These are phyloP conservation scores for Neurospora sp. DNA, from an alignment of 2,329 filamentous ascomycete genomes.

Conservation along the genomic window DNA sequence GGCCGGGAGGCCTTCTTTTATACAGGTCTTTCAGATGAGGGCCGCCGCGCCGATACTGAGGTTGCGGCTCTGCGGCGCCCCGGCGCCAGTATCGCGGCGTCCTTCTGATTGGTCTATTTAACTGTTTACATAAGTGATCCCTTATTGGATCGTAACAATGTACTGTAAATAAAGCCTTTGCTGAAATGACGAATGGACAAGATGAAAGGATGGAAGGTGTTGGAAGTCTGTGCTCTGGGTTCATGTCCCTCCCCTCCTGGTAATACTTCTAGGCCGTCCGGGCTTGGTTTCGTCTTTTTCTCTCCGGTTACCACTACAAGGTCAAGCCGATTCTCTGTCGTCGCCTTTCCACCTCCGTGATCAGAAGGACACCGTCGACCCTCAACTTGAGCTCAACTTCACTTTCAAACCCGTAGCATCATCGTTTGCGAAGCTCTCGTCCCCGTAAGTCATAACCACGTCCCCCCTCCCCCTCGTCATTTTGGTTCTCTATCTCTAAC, in stretches of 20 bases:
- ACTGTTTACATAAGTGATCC: too few relatives aligned
- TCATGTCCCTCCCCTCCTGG: neutral
- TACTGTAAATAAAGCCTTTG: neutral
- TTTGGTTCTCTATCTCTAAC: accelerated
- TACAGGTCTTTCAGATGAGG: too few relatives aligned
- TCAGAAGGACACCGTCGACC: neutral
- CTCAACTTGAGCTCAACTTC: neutral
- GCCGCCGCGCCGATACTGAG: too few relatives aligned
- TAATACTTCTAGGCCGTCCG: neutral
- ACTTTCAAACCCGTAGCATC: neutral
- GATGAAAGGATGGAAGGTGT: neutral
- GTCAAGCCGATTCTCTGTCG: neutral
- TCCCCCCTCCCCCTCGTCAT: neutral
- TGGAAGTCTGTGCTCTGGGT: neutral
- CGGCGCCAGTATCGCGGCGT: too few relatives aligned
- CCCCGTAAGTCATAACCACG: neutral
- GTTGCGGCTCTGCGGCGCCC: too few relatives aligned
- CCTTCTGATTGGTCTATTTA: too few relatives aligned
- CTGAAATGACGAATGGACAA: neutral
- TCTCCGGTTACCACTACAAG: neutral
- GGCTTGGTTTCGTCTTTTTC: neutral
- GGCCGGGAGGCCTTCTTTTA: too few relatives aligned
- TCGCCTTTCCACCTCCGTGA: neutral
- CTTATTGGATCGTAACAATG: too few relatives aligned
- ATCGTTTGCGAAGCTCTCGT: accelerated